These are phyloP conservation scores for Sonneratia alba DNA, from an alignment of 345 rosid species.

Conservation along the genomic window DNA sequence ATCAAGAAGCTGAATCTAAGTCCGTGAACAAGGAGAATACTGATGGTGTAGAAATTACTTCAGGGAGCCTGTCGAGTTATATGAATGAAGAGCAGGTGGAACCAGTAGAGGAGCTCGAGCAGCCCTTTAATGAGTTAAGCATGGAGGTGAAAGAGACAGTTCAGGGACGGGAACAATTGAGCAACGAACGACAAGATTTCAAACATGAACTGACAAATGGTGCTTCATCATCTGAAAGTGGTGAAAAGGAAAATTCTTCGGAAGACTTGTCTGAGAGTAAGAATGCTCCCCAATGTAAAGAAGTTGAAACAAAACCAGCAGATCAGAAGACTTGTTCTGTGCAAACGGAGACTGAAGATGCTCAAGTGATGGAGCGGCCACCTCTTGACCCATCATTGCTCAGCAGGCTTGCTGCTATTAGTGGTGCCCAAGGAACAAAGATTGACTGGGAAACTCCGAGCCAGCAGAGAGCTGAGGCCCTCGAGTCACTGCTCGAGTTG, in stretches of 20 bases:
- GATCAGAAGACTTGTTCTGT: constrained; percentile 17
- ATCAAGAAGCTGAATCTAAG: constrained; percentile 19
- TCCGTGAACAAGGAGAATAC: constrained; percentile 14
- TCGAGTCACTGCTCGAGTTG: constrained; percentile 84
- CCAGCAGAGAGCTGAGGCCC: constrained; percentile 79
- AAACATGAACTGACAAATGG: constrained; percentile 10
- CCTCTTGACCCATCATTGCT: constrained; percentile 42
- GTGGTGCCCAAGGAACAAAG: constrained; percentile 32
- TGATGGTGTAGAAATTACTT: constrained; percentile 16
- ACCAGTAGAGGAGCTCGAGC: neutral
- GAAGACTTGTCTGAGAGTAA: constrained; percentile 25
- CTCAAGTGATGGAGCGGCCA: constrained; percentile 19
- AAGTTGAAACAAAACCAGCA: constrained; percentile 15
- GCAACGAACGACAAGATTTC: neutral
- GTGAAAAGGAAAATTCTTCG: constrained; percentile 20
- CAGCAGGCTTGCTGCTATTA: constrained; percentile 42
- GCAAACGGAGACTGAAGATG: constrained; percentile 26
- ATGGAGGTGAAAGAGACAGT: neutral
- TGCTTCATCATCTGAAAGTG: neutral
- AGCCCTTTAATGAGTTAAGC: neutral
- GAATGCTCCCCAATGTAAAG: constrained; percentile 12
- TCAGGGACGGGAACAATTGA: constrained; percentile 12
- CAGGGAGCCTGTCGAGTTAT: constrained; percentile 14
- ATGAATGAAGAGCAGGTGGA: constrained; percentile 13
- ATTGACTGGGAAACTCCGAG: constrained; percentile 43